Evolutionary conservation across 805 yeast genomes (phyloP), one percentile per base, ranked within the genome.

Genomic region (Yarrowia sp.): DNA sequence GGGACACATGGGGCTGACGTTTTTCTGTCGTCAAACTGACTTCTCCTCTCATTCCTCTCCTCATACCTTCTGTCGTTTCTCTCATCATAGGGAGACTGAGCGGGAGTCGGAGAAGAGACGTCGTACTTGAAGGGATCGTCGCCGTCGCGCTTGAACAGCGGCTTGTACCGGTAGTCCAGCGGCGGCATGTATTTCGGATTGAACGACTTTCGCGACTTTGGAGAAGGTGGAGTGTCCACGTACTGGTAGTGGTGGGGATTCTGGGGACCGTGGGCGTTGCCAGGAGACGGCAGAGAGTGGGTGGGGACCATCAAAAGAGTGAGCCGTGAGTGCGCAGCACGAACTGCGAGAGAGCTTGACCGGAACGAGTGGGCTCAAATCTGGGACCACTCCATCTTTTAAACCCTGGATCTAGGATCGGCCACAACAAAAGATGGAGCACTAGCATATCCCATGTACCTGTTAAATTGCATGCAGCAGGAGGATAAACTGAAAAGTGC

Each of bases 281-380:
- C n/a, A n/a, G 64, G 64, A n/a, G 64, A 58, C 19, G 64, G 64
- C 14, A 58, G 64, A 30, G 64, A 58, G 64, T 58, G 64, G 50
- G 43, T 58, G 50, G 64, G 63, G 47, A n/a, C n/a, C n/a, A n/a
- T n/a, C n/a, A n/a, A n/a, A n/a, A n/a, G n/a, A n/a, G n/a, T n/a
- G n/a, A n/a, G n/a, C n/a, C n/a, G n/a, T n/a, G n/a, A n/a, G n/a
- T n/a, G n/a, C n/a, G n/a, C n/a, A n/a, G n/a, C n/a, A n/a, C n/a
- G n/a, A n/a, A n/a, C n/a, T n/a, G n/a, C n/a, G n/a, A n/a, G n/a
- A n/a, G n/a, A n/a, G n/a, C n/a, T n/a, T n/a, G n/a, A n/a, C n/a
- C n/a, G n/a, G n/a, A n/a, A n/a, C n/a, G n/a, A n/a, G n/a, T n/a
- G n/a, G n/a, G n/a, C n/a, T n/a, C n/a, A n/a, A n/a, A n/a, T n/a